phyloP scores from a whole-genome alignment of 192 early-diverging fungal genomes.

The Backusella tuberculispora region DNA sequence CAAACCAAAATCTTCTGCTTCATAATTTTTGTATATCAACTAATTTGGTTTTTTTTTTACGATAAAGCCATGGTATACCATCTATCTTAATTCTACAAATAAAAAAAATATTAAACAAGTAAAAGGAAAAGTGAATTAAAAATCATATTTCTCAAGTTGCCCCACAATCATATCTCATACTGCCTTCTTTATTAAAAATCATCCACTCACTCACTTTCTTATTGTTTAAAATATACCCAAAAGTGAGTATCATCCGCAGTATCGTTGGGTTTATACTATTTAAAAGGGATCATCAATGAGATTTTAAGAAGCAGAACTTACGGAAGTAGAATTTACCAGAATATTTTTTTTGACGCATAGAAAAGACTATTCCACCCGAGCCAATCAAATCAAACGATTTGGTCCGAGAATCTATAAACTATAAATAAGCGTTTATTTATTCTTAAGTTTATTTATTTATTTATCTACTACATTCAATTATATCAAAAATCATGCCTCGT shows the following conservation, averaged over 20 bases:
- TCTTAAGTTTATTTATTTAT: background rate
- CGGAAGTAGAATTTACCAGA: background rate
- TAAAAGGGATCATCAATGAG: background rate
- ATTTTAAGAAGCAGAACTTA: background rate
- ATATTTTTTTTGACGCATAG: background rate
- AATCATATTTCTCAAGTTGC: too few relatives aligned
- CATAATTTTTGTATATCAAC: background rate
- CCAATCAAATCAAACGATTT: background rate
- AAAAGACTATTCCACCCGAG: background rate
- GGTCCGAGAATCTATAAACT: background rate
- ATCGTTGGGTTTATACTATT: too few relatives aligned
- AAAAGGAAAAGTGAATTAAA: background rate
- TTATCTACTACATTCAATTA: background rate
- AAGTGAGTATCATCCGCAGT: too few relatives aligned
- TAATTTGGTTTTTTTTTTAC: conserved; percentile 2
- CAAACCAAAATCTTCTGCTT: conserved; percentile 21
- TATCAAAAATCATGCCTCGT: conserved; percentile 25
- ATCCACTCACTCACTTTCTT: too few relatives aligned
- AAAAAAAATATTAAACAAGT: background rate
- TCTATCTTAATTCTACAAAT: background rate
- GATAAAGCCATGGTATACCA: background rate
- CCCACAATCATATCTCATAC: too few relatives aligned
- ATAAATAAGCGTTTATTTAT: background rate
- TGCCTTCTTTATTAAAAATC: too few relatives aligned
- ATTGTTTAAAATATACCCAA: too few relatives aligned